Percentiles rank a stretch among this genome's conserved stretches.
Evolutionary conservation across 345 rosid species (phyloP).

Genomic region (Adansonia digitata): DNA sequence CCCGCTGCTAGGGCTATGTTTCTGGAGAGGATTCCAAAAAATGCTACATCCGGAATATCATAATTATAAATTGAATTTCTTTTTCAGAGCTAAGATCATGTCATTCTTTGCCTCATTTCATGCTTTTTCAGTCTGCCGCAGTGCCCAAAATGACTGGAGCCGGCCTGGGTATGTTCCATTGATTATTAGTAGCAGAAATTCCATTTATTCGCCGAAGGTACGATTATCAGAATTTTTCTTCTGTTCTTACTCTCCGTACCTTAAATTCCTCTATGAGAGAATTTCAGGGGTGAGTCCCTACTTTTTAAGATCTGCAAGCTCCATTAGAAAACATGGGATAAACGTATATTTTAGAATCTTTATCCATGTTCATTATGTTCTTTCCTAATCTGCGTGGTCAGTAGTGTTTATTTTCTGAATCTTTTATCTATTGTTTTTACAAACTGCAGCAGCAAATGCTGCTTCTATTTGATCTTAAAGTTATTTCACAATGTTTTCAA

Average conservation of each 20-base stretch:
- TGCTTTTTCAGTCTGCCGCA: background rate
- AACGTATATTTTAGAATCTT: background rate
- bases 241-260: background rate
- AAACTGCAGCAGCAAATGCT: background rate
- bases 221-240: background rate
- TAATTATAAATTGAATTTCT: background rate
- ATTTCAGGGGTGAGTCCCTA: background rate
- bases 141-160: constrained; percentile 2
- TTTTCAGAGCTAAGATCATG: background rate
- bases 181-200: background rate
- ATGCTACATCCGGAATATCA: constrained; percentile 20
- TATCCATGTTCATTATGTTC: background rate
- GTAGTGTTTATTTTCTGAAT: background rate
- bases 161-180: background rate
- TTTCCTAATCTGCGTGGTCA: background rate
- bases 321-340: background rate
- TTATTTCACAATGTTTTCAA: background rate
- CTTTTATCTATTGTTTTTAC: background rate
- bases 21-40: constrained; percentile 49
- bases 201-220: background rate
- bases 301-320: background rate
- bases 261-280: background rate
- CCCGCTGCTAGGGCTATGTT: constrained; percentile 49
- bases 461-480: background rate
- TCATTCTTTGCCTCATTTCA: background rate